phyloP scores from a whole-genome alignment of 2,329 filamentous ascomycete species.

The Fusarium ramigenum region DNA sequence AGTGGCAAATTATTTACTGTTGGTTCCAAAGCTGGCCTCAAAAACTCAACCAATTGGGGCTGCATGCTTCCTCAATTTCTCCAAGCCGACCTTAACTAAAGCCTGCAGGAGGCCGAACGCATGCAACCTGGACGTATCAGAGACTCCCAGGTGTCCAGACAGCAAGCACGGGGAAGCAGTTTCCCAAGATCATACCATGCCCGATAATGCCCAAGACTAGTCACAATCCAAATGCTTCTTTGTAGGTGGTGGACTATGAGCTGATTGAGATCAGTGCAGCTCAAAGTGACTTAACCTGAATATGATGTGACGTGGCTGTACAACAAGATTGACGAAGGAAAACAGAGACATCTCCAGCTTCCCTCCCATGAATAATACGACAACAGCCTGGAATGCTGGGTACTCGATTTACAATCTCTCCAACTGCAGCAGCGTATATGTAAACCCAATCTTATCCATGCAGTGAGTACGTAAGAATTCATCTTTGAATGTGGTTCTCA shows the following conservation, averaged over 20 bases:
- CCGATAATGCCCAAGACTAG: background rate
- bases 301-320: accelerated
- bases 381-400: accelerated
- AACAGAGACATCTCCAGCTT: accelerated
- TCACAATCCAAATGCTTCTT: background rate
- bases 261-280: background rate
- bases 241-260: accelerated
- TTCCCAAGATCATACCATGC: background rate
- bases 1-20: background rate
- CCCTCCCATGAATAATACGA: accelerated
- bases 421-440: background rate
- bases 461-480: background rate
- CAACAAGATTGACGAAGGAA: background rate
- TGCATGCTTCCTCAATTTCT: accelerated
- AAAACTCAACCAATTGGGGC: accelerated
- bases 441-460: background rate
- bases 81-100: background rate
- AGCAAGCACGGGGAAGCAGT: too few species aligned
- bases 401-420: background rate
- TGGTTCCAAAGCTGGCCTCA: constrained; percentile 2
- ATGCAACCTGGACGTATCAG: background rate
- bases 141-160: background rate
- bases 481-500: accelerated
- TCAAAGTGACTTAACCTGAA: accelerated
- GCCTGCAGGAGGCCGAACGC: background rate